Evolutionary conservation across 2,329 filamentous ascomycete species (phyloP).

Genomic region (Escovopsis sp.): DNA sequence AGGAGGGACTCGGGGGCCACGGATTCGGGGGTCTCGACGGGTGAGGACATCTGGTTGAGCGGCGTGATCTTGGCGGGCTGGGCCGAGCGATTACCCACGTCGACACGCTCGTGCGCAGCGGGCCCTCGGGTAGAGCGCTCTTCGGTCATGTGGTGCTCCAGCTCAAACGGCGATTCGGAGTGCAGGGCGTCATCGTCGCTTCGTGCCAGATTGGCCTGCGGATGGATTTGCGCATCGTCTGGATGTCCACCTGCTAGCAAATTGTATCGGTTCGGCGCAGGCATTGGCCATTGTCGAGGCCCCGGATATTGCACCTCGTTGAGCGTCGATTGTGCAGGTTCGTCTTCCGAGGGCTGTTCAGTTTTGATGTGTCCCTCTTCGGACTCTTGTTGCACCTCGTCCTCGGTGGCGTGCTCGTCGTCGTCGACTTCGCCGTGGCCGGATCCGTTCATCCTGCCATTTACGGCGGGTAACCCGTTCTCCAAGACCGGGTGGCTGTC

Average conservation of each 20-base stretch:
- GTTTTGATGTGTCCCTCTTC: background rate
- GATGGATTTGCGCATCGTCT: too few species aligned
- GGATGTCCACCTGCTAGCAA: too few species aligned
- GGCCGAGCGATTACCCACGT: conserved; percentile 4
- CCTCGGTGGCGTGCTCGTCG: background rate
- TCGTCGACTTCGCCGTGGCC: background rate
- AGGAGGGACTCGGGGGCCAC: conserved; percentile 13
- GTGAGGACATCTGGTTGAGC: conserved; percentile 22
- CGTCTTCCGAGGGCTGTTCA: background rate
- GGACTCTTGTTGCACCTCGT: background rate
- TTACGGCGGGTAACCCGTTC: too few species aligned
- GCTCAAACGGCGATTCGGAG: conserved; percentile 2
- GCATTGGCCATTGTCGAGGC: conserved; percentile 13
- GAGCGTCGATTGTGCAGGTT: background rate
- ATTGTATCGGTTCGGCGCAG: too few species aligned
- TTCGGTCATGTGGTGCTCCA: background rate
- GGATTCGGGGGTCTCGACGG: conserved; percentile 19
- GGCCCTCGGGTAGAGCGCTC: too few species aligned
- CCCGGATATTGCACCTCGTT: background rate
- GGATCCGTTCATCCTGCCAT: too few species aligned
- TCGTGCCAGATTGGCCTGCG: background rate
- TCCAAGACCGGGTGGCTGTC: too few species aligned
- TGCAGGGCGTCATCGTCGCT: background rate
- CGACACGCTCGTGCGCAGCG: background rate
- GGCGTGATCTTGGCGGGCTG: conserved; percentile 18